Evolutionary conservation across 31 red algal species (phyloP).

Genomic region (Asparagopsis taxiformis): DNA sequence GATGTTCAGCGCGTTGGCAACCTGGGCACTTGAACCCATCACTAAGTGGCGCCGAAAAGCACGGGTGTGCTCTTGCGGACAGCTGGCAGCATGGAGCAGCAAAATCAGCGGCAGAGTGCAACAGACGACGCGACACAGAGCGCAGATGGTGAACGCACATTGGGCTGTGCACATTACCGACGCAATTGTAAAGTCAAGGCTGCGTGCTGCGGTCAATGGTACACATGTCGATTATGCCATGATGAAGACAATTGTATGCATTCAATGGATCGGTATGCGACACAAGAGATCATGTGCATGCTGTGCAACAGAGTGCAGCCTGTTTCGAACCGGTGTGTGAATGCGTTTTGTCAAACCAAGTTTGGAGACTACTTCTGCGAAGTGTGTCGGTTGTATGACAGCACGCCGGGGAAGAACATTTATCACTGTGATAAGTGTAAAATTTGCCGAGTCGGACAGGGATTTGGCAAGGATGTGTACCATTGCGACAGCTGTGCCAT

Average conservation of each 20-base stretch:
- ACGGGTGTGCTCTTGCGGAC: too few relatives aligned
- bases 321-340: constrained; percentile 12
- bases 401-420: constrained; percentile 51
- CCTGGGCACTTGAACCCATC: too few relatives aligned
- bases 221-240: constrained; percentile 62
- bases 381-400: constrained; percentile 57
- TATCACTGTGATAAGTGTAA: constrained; percentile 76
- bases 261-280: constrained; percentile 51
- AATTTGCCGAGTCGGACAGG: constrained; percentile 77
- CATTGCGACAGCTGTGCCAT: constrained; percentile 71
- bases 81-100: too few relatives aligned
- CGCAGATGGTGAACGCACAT: too few relatives aligned
- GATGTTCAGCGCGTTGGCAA: too few relatives aligned
- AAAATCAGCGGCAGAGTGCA: too few relatives aligned
- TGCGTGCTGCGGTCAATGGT: constrained; percentile 44
- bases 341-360: constrained; percentile 4
- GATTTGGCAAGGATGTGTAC: constrained; percentile 62
- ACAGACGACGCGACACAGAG: too few relatives aligned
- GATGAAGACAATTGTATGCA: constrained; percentile 37
- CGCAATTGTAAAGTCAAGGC: constrained; percentile 28
- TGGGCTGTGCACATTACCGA: constrained; percentile 69
- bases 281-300: constrained; percentile 49
- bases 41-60: too few relatives aligned
- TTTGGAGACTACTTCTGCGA: constrained; percentile 57
- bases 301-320: constrained; percentile 35